Evolutionary conservation across 139 green algal species (phyloP), one percentile per base, ranked within the genome.

Genomic region (Chlamydomonas schloesseri): DNA sequence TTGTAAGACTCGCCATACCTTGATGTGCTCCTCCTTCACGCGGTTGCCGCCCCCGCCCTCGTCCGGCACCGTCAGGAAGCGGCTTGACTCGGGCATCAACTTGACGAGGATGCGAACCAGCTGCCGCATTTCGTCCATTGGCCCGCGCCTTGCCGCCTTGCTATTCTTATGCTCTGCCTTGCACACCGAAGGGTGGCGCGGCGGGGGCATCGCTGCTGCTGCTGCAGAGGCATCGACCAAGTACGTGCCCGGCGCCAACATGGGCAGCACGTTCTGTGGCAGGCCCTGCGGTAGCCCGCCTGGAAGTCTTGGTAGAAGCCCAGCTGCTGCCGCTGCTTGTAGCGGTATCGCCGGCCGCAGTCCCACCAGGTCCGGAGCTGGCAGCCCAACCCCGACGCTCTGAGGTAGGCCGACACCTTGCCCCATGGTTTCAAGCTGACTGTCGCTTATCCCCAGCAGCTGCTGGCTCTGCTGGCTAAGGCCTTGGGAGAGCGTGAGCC

Each of bases 111-210:
- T 97, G 81, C 95, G 89, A 10, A 98, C 93, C 26, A 98, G 93
- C 92, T 98, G 94, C 36, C 96, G 89, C 96, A 98, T 98, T 87
- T 98, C 96, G 73, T 98, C 96, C 96, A 98, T 98, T 14, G 96
- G 96, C 1, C 96, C 96, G 23, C 96, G 86, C 11, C 94, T 82
- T 15, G 89, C 88, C 21, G 91, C 92, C 28, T 75, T 82, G 64
- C 42, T 78, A 53, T 87, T 81, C 29, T 50, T 37, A 62, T 92
- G 89, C 81, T 92, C 89, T 8, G 60, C 33, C 75, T 92, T 90
- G 5, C 68, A 67, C 13, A 92, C 50, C 15, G 36, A 76, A 23
- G 60, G 85, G 73, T 92, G 89, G 29, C 64, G 62, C 11, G 82
- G 21, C 46, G 50, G n/a, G 33, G 47, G 20, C 21, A 55, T 23